Evolutionary conservation across 805 yeast genomes (phyloP).

Genomic region (Candida succiphila): DNA sequence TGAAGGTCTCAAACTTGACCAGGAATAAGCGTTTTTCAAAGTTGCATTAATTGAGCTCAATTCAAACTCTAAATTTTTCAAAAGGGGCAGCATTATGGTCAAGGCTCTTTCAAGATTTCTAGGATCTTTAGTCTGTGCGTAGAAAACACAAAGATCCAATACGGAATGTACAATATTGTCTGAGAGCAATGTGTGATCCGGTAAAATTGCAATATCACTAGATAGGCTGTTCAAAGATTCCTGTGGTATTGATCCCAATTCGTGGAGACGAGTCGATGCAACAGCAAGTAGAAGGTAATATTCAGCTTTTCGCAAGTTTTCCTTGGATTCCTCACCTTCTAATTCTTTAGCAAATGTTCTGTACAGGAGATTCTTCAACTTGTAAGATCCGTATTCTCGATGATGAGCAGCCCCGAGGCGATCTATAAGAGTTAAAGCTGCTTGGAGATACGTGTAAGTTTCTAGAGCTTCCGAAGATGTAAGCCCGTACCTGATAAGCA

Average conservation of each 20-base stretch:
- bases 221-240: neutral
- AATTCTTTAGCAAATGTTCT: slow-evolving; percentile 26
- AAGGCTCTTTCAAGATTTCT: slow-evolving; percentile 18
- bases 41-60: neutral
- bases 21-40: too few relatives aligned
- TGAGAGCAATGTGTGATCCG: slow-evolving; percentile 12
- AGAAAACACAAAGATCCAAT: slow-evolving; percentile 19
- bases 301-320: neutral
- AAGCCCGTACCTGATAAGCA: slow-evolving; percentile 28
- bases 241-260: slow-evolving; percentile 6
- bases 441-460: slow-evolving; percentile 16
- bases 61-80: slow-evolving; percentile 21
- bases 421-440: slow-evolving; percentile 21
- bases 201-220: slow-evolving; percentile 13
- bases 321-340: neutral
- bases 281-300: neutral
- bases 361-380: slow-evolving; percentile 22
- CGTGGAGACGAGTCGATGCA: neutral
- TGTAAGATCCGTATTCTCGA: slow-evolving; percentile 15
- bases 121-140: slow-evolving; percentile 14
- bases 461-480: slow-evolving; percentile 19
- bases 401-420: slow-evolving; percentile 15
- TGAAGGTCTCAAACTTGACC: too few relatives aligned
- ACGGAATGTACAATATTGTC: slow-evolving; percentile 16
- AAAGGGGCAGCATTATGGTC: slow-evolving; percentile 24